A percentile compares a stretch with the other conserved stretches of the same genome.
Conservation (phyloP, 2,329 filamentous ascomycete species). For the Beauveria caledonica region DNA sequence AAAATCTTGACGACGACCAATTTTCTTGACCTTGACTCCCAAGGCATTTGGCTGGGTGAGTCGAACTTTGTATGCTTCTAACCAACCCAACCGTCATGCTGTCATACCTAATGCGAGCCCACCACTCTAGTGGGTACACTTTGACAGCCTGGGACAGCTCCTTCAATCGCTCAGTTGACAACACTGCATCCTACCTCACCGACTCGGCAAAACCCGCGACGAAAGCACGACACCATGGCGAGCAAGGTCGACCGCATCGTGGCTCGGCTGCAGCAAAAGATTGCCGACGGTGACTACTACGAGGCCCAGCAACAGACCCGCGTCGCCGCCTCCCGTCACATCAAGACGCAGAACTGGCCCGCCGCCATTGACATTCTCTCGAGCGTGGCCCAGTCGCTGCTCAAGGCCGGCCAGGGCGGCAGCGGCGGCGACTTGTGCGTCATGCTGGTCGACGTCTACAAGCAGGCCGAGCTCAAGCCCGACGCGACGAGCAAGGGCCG, state of each 20-base stretch:
- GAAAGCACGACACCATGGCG: conserved; percentile 23
- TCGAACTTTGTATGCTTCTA: too few species aligned
- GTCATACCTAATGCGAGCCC: too few species aligned
- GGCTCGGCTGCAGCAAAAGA: conserved; percentile 69
- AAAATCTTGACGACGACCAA: too few species aligned
- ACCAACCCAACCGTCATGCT: too few species aligned
- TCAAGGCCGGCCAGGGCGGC: conserved; percentile 88
- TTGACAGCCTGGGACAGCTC: too few species aligned
- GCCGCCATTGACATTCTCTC: conserved; percentile 82
- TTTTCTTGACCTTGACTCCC: too few species aligned
- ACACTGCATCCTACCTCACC: too few species aligned
- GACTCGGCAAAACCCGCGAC: too few species aligned
- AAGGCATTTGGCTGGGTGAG: too few species aligned
- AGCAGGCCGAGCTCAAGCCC: conserved; percentile 71
- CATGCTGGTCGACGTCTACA: conserved; percentile 84
- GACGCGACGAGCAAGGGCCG: conserved; percentile 68
- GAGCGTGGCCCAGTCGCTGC: conserved; percentile 73
- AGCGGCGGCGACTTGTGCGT: conserved; percentile 86
- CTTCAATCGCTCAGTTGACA: too few species aligned
- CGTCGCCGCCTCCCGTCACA: conserved; percentile 87
- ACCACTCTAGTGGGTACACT: too few species aligned
- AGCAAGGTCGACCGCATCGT: conserved; percentile 43
- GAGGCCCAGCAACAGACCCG: conserved; percentile 98
- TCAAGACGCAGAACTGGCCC: conserved; percentile 76
- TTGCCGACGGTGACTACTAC: conserved; percentile 87